phyloP scores from a whole-genome alignment of 2,329 filamentous ascomycete species.

The Cephalotrichum gorgonifer region DNA sequence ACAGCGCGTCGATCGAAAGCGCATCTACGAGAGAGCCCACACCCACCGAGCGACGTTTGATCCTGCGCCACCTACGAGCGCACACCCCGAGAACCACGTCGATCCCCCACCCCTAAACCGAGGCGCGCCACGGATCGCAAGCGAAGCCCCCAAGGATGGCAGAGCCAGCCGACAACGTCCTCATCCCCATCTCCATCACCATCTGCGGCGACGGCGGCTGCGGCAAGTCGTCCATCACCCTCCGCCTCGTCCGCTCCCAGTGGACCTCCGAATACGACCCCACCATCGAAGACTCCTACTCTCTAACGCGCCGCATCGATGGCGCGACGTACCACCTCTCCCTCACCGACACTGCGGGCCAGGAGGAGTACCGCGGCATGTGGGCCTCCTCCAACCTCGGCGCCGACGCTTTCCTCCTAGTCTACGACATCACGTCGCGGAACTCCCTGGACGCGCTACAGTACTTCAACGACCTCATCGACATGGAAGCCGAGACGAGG shows the following conservation, averaged over 20 bases:
- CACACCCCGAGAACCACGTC: too few relatives aligned
- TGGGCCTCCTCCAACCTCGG: conserved; percentile 72
- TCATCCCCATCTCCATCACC: conserved; percentile 60
- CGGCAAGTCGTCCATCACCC: conserved; percentile 75
- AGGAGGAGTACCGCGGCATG: conserved; percentile 82
- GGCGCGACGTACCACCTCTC: conserved; percentile 70
- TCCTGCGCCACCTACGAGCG: too few relatives aligned
- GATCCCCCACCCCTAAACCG: too few relatives aligned
- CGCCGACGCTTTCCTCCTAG: conserved; percentile 74
- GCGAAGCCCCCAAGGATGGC: not conserved
- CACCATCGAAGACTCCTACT: conserved; percentile 77
- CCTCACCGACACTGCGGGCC: conserved; percentile 77
- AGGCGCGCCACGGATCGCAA: not conserved
- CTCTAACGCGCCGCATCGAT: conserved; percentile 69
- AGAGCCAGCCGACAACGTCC: conserved; percentile 9
- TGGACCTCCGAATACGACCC: conserved; percentile 80
- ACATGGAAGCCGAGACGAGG: conserved; percentile 66
- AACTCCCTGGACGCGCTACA: conserved; percentile 60
- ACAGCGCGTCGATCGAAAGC: too few relatives aligned
- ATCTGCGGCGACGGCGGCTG: conserved; percentile 81
- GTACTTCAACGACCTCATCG: conserved; percentile 75
- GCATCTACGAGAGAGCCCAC: too few relatives aligned
- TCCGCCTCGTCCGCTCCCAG: conserved; percentile 70
- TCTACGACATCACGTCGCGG: conserved; percentile 73
- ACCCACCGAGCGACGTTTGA: too few relatives aligned